These are phyloP conservation scores for Rhodosporidiobolus odoratus DNA, from an alignment of 768 basidiomycete genomes.

Conservation along the genomic window DNA sequence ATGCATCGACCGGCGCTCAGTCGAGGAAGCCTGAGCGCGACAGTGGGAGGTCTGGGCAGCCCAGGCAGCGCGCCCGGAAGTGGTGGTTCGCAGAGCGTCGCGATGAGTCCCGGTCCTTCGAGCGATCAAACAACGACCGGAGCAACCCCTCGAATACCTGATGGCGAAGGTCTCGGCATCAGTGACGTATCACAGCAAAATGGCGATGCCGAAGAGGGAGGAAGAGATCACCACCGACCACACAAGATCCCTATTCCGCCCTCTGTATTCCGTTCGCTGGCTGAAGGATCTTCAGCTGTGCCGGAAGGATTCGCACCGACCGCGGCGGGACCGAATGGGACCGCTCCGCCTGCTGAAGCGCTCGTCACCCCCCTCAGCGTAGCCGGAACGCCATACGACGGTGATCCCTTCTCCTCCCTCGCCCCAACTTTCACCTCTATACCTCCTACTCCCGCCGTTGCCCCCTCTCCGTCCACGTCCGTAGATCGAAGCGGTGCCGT, in stretches of 20 bases:
- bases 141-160: background rate
- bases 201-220: background rate
- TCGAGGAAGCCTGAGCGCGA: background rate
- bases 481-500: too few species aligned
- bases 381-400: slow-evolving; percentile 7
- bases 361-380: background rate
- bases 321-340: too few species aligned
- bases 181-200: background rate
- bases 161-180: too few species aligned
- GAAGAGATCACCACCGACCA: background rate
- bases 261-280: slow-evolving; percentile 13
- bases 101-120: too few species aligned
- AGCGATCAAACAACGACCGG: background rate
- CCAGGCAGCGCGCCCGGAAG: background rate
- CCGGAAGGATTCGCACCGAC: too few species aligned
- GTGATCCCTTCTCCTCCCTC: slow-evolving; percentile 17
- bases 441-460: slow-evolving; percentile 1
- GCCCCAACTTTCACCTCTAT: background rate
- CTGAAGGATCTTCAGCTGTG: background rate
- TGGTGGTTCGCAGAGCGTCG: too few species aligned
- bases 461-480: slow-evolving; percentile 7
- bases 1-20: background rate
- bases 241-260: slow-evolving; percentile 19
- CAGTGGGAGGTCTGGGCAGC: background rate
- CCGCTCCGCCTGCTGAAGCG: too few species aligned